Base-by-base conservation (phyloP, 2,329 filamentous ascomycete species). In the Phaeosphaeria sp. region DNA sequence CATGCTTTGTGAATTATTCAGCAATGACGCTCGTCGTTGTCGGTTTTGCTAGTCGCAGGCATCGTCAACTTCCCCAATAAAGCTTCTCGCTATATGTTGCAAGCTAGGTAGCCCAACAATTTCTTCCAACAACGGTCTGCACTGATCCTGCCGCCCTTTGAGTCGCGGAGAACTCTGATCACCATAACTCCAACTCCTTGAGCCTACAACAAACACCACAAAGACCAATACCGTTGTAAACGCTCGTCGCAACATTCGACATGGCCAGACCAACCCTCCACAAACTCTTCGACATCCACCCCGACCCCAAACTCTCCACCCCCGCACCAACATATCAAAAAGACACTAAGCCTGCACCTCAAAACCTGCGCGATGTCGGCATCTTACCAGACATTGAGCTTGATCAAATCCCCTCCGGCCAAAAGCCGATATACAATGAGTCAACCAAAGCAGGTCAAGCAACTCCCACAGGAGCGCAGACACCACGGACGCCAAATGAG, bases 231-330 rank as follows among this genome's bases (percentile, higher is more conserved):
- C n/a, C n/a, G n/a, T n/a, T n/a, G n/a, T n/a, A n/a, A 18, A 33
- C 44, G 18, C 40, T 18, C 18, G 40, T 18, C 15, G 18, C 44
- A 46, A 24, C 21, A 25, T 9, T 45, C 24, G 49, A n/a, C 24
- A 46, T 46, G 44, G 63, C 76, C 13, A 49, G 71, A 59, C 21
- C 63, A 7, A 13, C 8, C 62, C 69, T 82, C 22, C 77, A 77
- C 20, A 72, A 76, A 20, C 66, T 82, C 24, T 71, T 83, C 51
- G 74, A 80, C 46, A 76, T 83, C 24, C 78, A 83, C 42, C 74
- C 75, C 50, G 57, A 64, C 6, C 61, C 71, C 15, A 57, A 65
- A 4, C 67, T 82, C 40, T 56, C 75, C 24, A 78, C 71, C 33
- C 80, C 79, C 11, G 73, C 77, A 24, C 70, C 77, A 7, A 76